phyloP scores from a whole-genome alignment of 2,329 filamentous ascomycete genomes.

The Aspergillus jensenii region DNA sequence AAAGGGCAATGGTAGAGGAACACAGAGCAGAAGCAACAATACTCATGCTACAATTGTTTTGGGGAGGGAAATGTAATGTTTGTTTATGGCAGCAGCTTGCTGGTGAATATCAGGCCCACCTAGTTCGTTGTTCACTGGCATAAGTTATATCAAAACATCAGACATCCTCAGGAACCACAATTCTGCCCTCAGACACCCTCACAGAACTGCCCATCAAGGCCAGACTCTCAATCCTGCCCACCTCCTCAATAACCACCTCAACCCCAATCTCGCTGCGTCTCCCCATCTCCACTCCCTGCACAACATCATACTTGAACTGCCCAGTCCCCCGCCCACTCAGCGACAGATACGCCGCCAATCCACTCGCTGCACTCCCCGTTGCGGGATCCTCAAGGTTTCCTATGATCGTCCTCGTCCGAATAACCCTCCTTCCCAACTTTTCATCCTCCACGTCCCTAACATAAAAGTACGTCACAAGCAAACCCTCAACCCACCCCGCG shows the following conservation, averaged over 20 bases:
- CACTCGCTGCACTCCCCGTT: conserved; percentile 60
- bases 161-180: conserved; percentile 6
- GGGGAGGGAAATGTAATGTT: background rate
- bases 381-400: conserved; percentile 33
- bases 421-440: conserved; percentile 46
- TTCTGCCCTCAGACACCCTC: conserved; percentile 22
- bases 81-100: background rate
- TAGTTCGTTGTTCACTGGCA: background rate
- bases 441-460: conserved; percentile 55
- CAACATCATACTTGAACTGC: conserved; percentile 50
- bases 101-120: background rate
- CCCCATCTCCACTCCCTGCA: conserved; percentile 69
- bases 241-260: conserved; percentile 22
- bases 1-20: background rate
- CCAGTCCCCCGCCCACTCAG: conserved; percentile 38
- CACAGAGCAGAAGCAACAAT: background rate
- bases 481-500: conserved; percentile 31
- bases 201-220: conserved; percentile 36
- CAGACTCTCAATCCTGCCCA: conserved; percentile 30
- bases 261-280: conserved; percentile 45
- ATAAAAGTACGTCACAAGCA: conserved; percentile 34
- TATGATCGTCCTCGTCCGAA: conserved; percentile 34
- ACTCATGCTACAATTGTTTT: background rate
- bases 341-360: conserved; percentile 56
- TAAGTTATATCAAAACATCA: background rate